These are phyloP conservation scores for Sporothrix curviconia DNA, from an alignment of 2,329 filamentous ascomycete genomes.

Conservation along the genomic window DNA sequence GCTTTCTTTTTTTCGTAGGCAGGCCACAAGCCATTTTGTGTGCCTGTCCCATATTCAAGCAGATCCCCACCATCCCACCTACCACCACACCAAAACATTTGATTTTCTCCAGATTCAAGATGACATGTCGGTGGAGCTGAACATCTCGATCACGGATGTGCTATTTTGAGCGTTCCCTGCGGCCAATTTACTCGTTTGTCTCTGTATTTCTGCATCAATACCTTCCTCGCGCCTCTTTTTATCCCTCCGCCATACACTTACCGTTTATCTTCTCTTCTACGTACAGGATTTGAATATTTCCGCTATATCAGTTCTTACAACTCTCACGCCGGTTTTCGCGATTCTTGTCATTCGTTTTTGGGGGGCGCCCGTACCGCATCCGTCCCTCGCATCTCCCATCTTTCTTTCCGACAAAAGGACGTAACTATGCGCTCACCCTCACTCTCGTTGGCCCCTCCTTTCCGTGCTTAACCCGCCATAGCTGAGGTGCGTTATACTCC, in stretches of 20 bases:
- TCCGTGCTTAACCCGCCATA: background rate
- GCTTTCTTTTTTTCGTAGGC: background rate
- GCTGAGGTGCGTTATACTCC: conserved; percentile 1
- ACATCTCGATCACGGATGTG: background rate
- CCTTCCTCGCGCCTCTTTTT: no score
- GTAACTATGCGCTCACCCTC: background rate
- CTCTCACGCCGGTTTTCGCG: background rate
- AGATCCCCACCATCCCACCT: no score
- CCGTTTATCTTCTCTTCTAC: background rate
- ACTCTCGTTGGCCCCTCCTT: background rate
- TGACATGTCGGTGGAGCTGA: background rate
- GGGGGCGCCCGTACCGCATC: background rate
- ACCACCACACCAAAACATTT: background rate
- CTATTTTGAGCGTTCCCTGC: background rate
- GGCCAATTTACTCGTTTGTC: no score
- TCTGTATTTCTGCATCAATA: no score
- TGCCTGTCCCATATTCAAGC: background rate
- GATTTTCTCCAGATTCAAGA: background rate
- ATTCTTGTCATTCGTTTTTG: background rate
- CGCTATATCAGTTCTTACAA: background rate
- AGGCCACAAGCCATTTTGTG: background rate
- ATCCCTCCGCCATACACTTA: background rate
- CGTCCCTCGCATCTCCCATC: background rate
- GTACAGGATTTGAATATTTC: background rate
- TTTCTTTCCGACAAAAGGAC: background rate